Conservation (phyloP, 2,329 filamentous ascomycete species). For the Taxawa tesnikishii region DNA sequence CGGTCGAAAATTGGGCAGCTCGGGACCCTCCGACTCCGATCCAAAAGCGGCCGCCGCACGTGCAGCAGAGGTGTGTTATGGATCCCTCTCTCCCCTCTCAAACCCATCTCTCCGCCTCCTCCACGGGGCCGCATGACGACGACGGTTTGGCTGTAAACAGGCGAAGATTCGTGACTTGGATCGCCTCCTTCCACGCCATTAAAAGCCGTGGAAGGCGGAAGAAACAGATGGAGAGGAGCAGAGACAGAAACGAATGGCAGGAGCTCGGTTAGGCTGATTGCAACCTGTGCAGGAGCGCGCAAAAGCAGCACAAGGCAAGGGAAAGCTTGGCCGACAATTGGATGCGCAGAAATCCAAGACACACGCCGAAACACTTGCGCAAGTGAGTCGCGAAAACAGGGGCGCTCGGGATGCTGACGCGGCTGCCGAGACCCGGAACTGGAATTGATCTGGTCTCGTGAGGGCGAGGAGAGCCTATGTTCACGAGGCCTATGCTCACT, state of each 20-base stretch:
- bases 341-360: conserved; percentile 67
- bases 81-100: not conserved
- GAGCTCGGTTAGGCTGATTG: too few species aligned
- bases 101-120: not conserved
- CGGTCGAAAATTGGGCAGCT: conserved; percentile 50
- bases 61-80: conserved; percentile 64
- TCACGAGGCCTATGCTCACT: too few species aligned
- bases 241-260: too few species aligned
- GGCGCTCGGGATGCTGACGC: conserved; percentile 56
- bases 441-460: too few species aligned
- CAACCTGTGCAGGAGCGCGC: conserved; percentile 49
- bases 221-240: not conserved
- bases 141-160: conserved; percentile 10
- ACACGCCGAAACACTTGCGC: conserved; percentile 52
- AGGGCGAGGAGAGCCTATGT: too few species aligned
- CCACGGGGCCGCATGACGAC: conserved; percentile 8
- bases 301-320: conserved; percentile 42
- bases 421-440: conserved; percentile 42
- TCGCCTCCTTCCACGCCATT: too few species aligned
- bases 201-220: too few species aligned
- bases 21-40: conserved; percentile 34
- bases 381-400: conserved; percentile 55
- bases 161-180: not conserved
- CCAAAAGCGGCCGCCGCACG: conserved; percentile 62
- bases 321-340: conserved; percentile 60